These are phyloP conservation scores for Talaromyces verruculosus DNA, from an alignment of 2,329 filamentous ascomycete genomes.

Conservation along the genomic window DNA sequence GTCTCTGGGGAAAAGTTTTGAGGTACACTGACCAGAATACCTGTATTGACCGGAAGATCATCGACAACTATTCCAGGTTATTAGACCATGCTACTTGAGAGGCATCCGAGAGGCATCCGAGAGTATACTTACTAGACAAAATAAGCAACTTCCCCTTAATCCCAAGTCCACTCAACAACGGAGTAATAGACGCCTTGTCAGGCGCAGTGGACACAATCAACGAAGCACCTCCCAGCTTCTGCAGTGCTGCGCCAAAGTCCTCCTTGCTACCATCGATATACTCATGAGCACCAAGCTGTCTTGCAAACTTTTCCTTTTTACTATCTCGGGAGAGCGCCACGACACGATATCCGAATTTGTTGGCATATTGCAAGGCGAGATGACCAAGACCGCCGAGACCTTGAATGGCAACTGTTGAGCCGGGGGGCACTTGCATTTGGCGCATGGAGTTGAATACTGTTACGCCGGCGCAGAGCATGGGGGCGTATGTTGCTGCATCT, in stretches of 20 bases:
- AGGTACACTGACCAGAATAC: conserved; percentile 24
- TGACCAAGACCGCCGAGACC: conserved; percentile 71
- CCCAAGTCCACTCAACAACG: conserved; percentile 37
- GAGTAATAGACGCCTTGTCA: conserved; percentile 34
- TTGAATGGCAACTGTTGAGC: conserved; percentile 67
- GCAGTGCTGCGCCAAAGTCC: conserved; percentile 36
- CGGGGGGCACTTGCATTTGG: conserved; percentile 58
- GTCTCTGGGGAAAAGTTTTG: background rate
- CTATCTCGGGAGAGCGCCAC: conserved; percentile 33
- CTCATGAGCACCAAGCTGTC: conserved; percentile 58
- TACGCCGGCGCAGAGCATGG: conserved; percentile 40
- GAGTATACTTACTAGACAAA: conserved; percentile 10
- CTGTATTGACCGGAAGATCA: conserved; percentile 14
- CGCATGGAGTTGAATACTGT: conserved; percentile 59
- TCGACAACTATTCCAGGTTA: background rate
- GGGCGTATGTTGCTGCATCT: conserved; percentile 46
- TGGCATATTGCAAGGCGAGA: conserved; percentile 67
- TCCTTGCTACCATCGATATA: conserved; percentile 57
- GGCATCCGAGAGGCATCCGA: background rate
- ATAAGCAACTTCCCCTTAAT: conserved; percentile 17
- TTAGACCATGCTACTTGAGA: background rate
- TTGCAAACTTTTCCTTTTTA: conserved; percentile 31
- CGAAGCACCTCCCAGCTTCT: conserved; percentile 38
- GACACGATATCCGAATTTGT: conserved; percentile 65
- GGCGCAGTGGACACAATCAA: conserved; percentile 43